These are phyloP conservation scores for Diaporthe ampelina DNA, from an alignment of 2,329 filamentous ascomycete genomes.

Conservation along the genomic window DNA sequence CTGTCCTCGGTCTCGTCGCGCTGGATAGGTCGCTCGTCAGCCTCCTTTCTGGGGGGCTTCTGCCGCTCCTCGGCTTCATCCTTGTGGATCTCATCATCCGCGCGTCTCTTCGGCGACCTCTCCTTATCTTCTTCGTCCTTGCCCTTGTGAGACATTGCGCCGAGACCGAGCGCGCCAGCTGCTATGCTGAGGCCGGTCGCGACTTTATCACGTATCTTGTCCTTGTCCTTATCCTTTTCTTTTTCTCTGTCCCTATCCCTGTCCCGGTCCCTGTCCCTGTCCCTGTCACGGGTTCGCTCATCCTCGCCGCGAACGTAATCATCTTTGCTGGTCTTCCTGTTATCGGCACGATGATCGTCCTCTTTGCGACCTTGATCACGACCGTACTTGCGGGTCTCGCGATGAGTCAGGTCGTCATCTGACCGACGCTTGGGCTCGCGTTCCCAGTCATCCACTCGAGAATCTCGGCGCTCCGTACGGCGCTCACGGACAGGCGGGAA, in stretches of 20 bases:
- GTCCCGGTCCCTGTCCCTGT: constrained; percentile 54
- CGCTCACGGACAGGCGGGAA: constrained; percentile 44
- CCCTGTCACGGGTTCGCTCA: constrained; percentile 46
- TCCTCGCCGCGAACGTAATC: constrained; percentile 51
- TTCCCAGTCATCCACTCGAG: constrained; percentile 44
- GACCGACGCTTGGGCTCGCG: constrained; percentile 46
- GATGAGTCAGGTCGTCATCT: constrained; percentile 48
- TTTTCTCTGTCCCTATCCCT: constrained; percentile 57
- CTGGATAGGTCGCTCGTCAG: constrained; percentile 48
- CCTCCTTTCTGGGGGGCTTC: constrained; percentile 37
- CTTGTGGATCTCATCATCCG: constrained; percentile 46
- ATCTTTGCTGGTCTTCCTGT: constrained; percentile 45
- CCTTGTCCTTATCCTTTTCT: constrained; percentile 54
- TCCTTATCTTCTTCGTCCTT: constrained; percentile 53
- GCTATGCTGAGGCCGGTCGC: constrained; percentile 62
- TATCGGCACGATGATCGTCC: constrained; percentile 41
- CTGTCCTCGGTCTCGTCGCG: constrained; percentile 41
- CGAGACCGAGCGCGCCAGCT: constrained; percentile 63
- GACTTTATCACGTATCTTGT: constrained; percentile 63
- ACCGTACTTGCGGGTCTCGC: constrained; percentile 38
- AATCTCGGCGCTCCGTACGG: constrained; percentile 42
- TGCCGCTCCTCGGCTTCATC: constrained; percentile 41
- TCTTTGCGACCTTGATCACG: constrained; percentile 39
- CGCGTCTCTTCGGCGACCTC: constrained; percentile 48
- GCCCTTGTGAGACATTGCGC: constrained; percentile 55